Evolutionary conservation across 1,139 yeast species (phyloP), one percentile per base, ranked within the genome.

Genomic region (Protomyces inundatus): DNA sequence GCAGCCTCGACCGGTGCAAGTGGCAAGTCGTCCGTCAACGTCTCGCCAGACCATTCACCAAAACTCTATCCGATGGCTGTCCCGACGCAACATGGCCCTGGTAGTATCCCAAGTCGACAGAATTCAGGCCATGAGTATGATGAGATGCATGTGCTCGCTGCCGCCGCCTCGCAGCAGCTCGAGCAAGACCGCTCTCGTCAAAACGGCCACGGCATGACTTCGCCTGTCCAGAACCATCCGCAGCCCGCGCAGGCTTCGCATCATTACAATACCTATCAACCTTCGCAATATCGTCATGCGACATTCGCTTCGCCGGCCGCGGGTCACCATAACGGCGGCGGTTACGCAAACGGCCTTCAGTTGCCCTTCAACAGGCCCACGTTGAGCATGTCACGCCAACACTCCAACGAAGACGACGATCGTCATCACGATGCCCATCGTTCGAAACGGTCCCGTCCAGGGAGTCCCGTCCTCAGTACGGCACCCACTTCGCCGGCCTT

Each of bases 81-180:
- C 6, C 55, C 55, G 14, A 52, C 23, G 35, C 62, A 58, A 42
- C 54, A 51, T 35, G 35, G 45, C 5, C 7, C 54, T 14, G 55
- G 58, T 6, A 10, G 48, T 32, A 16, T 46, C 48, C 48, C 48
- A 16, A 42, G 48, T 42, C 48, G 48, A n/a, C 37, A n/a, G 9
- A 50, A 10, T 14, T 30, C 54, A n/a, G 54, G 54, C 33, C 36
- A 50, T 34, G 63, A 59, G 12, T 54, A 51, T 45, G 65, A 64
- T 74, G 90, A 87, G 71, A 88, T 88, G 73, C 88, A 88, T 72
- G 80, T 87, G 2, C 76, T 88, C 66, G 96, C 95, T 3, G 82
- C 87, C 34, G 95, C 95, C 2, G 95, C 96, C 1, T 82, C 90
- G 4, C 88, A 87, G 71, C 93, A 88, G 73, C 79, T 88, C 64